Percentiles rank a stretch among this genome's conserved stretches.
phyloP scores from a whole-genome alignment of 202 grass and related monocot genomes.

The Saccharum hybrid region DNA sequence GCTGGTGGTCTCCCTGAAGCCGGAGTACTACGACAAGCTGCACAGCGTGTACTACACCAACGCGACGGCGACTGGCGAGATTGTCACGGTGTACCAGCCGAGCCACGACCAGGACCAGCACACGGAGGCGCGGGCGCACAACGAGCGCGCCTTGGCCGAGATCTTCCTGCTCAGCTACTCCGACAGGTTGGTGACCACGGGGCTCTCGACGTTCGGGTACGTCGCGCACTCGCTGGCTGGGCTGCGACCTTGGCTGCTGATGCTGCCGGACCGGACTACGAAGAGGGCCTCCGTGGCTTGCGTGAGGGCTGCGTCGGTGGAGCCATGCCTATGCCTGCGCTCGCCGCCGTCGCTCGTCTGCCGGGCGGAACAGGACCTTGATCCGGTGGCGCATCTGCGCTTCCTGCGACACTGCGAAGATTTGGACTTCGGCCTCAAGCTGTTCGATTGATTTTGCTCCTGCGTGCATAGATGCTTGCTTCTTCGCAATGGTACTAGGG shows the following conservation, averaged over 20 bases:
- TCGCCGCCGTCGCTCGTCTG: conserved; percentile 60
- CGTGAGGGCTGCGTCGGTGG: conserved; percentile 54
- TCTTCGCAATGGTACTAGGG: too few species aligned
- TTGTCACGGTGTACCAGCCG: conserved; percentile 66
- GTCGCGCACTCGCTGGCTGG: conserved; percentile 66
- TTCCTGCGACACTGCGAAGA: conserved; percentile 73
- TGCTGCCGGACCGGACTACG: conserved; percentile 27
- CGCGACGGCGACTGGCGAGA: conserved; percentile 59
- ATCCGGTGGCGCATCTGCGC: conserved; percentile 48
- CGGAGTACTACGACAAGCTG: conserved; percentile 73
- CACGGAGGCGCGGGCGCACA: conserved; percentile 64
- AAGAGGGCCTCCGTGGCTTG: conserved; percentile 40
- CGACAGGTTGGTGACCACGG: conserved; percentile 56
- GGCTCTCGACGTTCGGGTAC: conserved; percentile 86
- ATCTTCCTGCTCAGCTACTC: conserved; percentile 75
- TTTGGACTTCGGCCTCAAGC: conserved; percentile 52
- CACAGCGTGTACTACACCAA: conserved; percentile 69
- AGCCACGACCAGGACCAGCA: conserved; percentile 70
- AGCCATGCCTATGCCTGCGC: conserved; percentile 87
- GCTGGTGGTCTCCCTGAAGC: conserved; percentile 56
- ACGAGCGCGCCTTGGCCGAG: conserved; percentile 73
- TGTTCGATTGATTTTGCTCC: conserved; percentile 48
- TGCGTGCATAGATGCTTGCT: too few species aligned
- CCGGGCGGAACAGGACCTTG: conserved; percentile 32
- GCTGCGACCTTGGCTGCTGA: conserved; percentile 50